phyloP scores from a whole-genome alignment of 148 eudicot genomes.

The Silene latifolia region DNA sequence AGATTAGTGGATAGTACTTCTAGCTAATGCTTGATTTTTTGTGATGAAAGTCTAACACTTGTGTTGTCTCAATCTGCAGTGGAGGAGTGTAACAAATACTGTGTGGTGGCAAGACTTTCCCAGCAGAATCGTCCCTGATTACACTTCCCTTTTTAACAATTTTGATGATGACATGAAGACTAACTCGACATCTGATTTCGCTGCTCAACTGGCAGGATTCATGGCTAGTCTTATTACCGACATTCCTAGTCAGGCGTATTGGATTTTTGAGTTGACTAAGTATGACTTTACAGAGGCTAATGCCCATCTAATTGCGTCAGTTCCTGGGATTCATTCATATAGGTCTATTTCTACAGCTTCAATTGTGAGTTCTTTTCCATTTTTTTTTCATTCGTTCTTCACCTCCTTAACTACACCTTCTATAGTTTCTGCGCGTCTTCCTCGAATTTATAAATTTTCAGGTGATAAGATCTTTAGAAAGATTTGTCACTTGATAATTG shows the following conservation, averaged over 20 bases:
- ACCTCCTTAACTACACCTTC: background rate
- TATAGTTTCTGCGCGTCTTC: background rate
- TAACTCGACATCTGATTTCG: conserved; percentile 63
- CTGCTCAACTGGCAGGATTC: conserved; percentile 92
- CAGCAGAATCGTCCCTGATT: conserved; percentile 45
- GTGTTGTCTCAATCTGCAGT: conserved; percentile 45
- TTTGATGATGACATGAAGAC: conserved; percentile 29
- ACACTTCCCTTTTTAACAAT: conserved; percentile 52
- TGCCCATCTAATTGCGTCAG: conserved; percentile 78
- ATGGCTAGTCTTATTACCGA: conserved; percentile 68
- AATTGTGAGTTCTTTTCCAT: conserved; percentile 16
- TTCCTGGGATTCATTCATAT: conserved; percentile 80
- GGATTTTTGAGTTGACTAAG: conserved; percentile 74
- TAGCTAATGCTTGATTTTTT: background rate
- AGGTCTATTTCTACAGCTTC: conserved; percentile 33
- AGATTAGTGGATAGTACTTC: background rate
- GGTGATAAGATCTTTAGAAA: conserved; percentile 27
- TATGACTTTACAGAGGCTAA: conserved; percentile 69
- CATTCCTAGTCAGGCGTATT: conserved; percentile 75
- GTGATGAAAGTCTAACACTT: conserved; percentile 6
- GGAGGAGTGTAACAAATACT: conserved; percentile 79
- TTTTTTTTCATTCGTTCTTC: background rate
- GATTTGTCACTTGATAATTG: background rate
- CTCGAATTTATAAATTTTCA: conserved; percentile 18
- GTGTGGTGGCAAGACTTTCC: conserved; percentile 99